Conservation (phyloP, 2,329 filamentous ascomycete genomes). For the Furcasterigmium furcatum region DNA sequence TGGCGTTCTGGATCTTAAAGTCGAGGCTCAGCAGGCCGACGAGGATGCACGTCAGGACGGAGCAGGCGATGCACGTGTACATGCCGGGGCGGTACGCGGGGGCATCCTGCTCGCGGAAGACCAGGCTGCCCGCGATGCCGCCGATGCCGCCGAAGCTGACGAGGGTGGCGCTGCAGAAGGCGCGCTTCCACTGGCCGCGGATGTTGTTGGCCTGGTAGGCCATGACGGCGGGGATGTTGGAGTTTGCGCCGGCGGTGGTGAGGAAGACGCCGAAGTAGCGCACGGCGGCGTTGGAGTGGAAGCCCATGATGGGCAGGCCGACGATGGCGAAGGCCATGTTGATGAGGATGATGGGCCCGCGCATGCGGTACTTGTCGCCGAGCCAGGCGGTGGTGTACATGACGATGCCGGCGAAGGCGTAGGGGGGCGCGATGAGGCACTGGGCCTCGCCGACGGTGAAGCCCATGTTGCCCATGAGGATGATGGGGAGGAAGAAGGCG, state of each 20-base stretch:
- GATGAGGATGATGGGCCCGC: constrained; percentile 62
- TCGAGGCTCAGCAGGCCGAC: constrained; percentile 35
- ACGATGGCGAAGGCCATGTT: constrained; percentile 66
- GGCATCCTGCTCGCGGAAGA: constrained; percentile 61
- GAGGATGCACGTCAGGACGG: constrained; percentile 40
- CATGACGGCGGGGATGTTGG: constrained; percentile 72
- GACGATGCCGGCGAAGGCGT: constrained; percentile 59
- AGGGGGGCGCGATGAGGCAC: constrained; percentile 70
- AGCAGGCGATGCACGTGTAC: constrained; percentile 51
- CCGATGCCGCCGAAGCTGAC: constrained; percentile 76
- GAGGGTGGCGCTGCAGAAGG: constrained; percentile 71
- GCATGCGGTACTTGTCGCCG: constrained; percentile 64
- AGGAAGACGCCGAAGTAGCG: constrained; percentile 76
- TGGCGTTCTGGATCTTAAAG: constrained; percentile 41
- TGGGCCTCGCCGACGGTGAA: constrained; percentile 63
- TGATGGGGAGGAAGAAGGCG: constrained; percentile 76
- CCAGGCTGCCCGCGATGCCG: constrained; percentile 70
- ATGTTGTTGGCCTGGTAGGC: constrained; percentile 87
- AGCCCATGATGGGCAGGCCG: constrained; percentile 72
- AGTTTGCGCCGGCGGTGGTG: constrained; percentile 71
- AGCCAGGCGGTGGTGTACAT: constrained; percentile 59
- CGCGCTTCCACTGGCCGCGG: constrained; percentile 84
- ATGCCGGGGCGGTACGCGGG: constrained; percentile 53
- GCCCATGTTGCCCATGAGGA: constrained; percentile 60
- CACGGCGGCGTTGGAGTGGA: constrained; percentile 48